Base-by-base conservation (phyloP, 75 land plant genomes). In the Chamaecyparis obtusa region DNA sequence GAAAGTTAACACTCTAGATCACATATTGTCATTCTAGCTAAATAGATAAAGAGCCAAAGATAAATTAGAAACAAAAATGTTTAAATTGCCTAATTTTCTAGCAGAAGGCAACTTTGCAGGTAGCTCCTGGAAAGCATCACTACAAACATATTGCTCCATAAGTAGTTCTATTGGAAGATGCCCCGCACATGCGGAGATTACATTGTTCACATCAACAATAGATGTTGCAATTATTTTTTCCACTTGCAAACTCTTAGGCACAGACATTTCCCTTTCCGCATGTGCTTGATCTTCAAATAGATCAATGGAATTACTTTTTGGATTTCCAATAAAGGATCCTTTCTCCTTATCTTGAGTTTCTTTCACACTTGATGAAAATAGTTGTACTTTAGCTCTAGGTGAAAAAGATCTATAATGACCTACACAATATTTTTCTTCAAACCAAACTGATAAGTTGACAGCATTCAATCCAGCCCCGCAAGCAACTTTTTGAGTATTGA, bases 41-140 rank as follows among this genome's bases (percentile, higher is more conserved):
- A 85, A 79, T 39, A 35, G 36, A 85, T 48, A 84, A 49, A 81
- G 81, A 85, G 1, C 54, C 69, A 55, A 41, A 80, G 81, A 83
- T 21, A 43, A 83, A 51, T 21, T 27, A 86, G 19, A n/a, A 16
- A 16, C 32, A 49, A 32, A 51, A 55, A 37, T n/a, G 14, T 80
- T 55, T 81, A 43, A 6, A 39, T 8, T 80, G 56, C 88, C 5
- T 74, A 89, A 90, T 87, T 87, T 87, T 89, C 92, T 89, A 5
- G 19, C 87, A 37, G 88, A 85, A 36, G 89, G 60, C 17, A 91
- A 87, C 86, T 76, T 89, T 89, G 55, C 54, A 49, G 92, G 55
- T 84, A 24, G 54, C 36, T 84, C 49, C 85, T 84, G 81, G 41
- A 78, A 78, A 39, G 44, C 19, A 19, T 78, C 81, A 41, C 8